A percentile compares a stretch with the other conserved stretches of the same genome.
Conservation (phyloP, 176 grass and related monocot species). For the Bromus sterilis region DNA sequence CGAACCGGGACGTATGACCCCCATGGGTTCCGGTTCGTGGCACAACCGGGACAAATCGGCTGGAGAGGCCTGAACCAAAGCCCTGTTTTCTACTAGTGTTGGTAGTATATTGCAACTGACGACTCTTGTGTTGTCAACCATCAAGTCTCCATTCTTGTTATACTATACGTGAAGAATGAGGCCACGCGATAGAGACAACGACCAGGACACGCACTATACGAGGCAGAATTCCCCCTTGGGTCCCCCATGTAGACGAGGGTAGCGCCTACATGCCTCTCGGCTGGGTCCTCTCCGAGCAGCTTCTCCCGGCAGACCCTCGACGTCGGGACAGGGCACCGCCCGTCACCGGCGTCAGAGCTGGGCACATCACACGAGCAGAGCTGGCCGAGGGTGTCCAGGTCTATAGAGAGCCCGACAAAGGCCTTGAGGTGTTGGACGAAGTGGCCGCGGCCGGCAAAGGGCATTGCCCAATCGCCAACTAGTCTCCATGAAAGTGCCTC, state of each 20-base stretch:
- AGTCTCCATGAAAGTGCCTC: background rate
- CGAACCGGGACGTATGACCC: too few species aligned
- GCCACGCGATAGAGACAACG: too few species aligned
- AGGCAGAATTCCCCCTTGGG: background rate
- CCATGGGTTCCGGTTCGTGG: too few species aligned
- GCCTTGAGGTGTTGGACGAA: background rate
- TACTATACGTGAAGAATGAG: too few species aligned
- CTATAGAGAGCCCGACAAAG: background rate
- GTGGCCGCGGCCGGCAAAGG: background rate
- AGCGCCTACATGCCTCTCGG: background rate
- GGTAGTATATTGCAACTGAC: too few species aligned
- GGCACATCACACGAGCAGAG: background rate
- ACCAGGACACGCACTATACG: background rate
- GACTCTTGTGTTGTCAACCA: too few species aligned
- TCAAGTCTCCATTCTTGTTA: too few species aligned
- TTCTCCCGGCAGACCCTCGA: constrained; percentile 4
- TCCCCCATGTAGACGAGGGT: background rate
- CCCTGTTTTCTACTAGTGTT: too few species aligned
- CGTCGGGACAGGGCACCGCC: background rate
- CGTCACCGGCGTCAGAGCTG: background rate
- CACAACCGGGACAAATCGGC: too few species aligned
- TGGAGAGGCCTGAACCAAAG: too few species aligned
- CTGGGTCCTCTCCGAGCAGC: background rate
- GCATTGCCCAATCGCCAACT: background rate
- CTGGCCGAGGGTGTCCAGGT: background rate